Percentiles rank a stretch among this genome's conserved stretches.
Conservation (phyloP, 2,329 filamentous ascomycete genomes). For the Aspergillus tubingensis region DNA sequence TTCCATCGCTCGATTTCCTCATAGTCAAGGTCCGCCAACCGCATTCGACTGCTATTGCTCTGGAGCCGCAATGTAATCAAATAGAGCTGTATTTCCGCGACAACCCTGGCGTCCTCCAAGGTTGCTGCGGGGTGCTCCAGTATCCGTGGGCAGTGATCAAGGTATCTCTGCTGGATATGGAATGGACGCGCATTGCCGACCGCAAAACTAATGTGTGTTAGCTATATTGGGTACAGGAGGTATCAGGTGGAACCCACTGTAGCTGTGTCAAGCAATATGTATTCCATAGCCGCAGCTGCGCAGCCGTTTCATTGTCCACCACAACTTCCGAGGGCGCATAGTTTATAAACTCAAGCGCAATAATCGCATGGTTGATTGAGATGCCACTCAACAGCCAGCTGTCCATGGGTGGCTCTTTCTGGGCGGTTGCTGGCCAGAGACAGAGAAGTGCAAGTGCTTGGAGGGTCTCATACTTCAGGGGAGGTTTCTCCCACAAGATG, state of each 20-base stretch:
- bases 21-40: slow-evolving; percentile 30
- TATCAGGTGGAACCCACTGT: slow-evolving; percentile 26
- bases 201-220: slow-evolving; percentile 25
- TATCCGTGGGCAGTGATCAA: slow-evolving; percentile 34
- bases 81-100: slow-evolving; percentile 38
- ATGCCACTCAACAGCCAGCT: slow-evolving; percentile 41
- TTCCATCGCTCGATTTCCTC: slow-evolving; percentile 40
- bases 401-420: slow-evolving; percentile 38
- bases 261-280: slow-evolving; percentile 36
- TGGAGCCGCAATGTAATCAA: slow-evolving; percentile 32
- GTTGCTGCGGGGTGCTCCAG: slow-evolving; percentile 34
- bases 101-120: slow-evolving; percentile 32
- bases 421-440: slow-evolving; percentile 34
- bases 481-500: slow-evolving; percentile 32
- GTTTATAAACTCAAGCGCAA: slow-evolving; percentile 26
- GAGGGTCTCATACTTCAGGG: slow-evolving; percentile 33
- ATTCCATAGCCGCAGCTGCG: slow-evolving; percentile 38
- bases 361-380: slow-evolving; percentile 37
- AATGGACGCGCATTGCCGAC: slow-evolving; percentile 35
- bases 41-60: slow-evolving; percentile 28
- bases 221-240: slow-evolving; percentile 6
- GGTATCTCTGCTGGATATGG: slow-evolving; percentile 31
- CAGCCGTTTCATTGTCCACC: slow-evolving; percentile 32
- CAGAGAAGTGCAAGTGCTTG: slow-evolving; percentile 36
- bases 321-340: slow-evolving; percentile 24